Percentiles rank a stretch among this genome's conserved stretches.
Conservation (phyloP, 1,284 basidiomycete species). For the Ganoderma meredithae region DNA sequence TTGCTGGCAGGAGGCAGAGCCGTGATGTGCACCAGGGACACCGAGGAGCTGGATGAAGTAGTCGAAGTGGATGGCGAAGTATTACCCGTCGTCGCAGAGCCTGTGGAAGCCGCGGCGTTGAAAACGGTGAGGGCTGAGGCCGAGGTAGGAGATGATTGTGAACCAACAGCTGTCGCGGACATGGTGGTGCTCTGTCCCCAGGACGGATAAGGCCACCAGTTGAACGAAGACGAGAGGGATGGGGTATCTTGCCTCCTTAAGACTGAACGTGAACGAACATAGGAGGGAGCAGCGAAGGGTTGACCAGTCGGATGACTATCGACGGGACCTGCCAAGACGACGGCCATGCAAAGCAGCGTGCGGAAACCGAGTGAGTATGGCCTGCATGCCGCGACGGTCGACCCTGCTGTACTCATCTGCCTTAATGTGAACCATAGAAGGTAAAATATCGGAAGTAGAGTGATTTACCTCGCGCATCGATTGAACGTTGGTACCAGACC, state of each 20-base stretch:
- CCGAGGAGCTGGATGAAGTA: conserved; percentile 15
- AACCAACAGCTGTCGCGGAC: not conserved
- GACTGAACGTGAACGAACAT: not conserved
- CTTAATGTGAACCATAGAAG: not conserved
- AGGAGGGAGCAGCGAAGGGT: not conserved
- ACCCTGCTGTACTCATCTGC: not conserved
- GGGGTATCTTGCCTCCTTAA: conserved; percentile 19
- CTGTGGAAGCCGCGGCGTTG: not conserved
- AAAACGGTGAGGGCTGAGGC: not conserved
- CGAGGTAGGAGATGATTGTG: not conserved
- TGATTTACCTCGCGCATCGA: not conserved
- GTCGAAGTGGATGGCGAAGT: conserved; percentile 4
- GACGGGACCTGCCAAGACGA: conserved; percentile 8
- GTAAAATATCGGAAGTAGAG: not conserved
- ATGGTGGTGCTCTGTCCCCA: conserved; percentile 16
- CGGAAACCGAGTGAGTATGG: conserved; percentile 4
- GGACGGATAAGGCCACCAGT: conserved; percentile 39
- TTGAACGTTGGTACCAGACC: not conserved
- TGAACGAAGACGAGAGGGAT: conserved; percentile 29
- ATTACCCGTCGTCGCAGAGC: conserved; percentile 7
- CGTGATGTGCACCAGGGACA: conserved; percentile 42
- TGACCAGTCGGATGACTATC: conserved; percentile 11
- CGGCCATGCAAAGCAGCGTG: not conserved
- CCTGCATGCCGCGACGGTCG: conserved; percentile 4
- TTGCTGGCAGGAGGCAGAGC: conserved; percentile 49